These are phyloP conservation scores for Fusarium neocosmosporiellum DNA, from an alignment of 2,329 filamentous ascomycete species.

Conservation along the genomic window DNA sequence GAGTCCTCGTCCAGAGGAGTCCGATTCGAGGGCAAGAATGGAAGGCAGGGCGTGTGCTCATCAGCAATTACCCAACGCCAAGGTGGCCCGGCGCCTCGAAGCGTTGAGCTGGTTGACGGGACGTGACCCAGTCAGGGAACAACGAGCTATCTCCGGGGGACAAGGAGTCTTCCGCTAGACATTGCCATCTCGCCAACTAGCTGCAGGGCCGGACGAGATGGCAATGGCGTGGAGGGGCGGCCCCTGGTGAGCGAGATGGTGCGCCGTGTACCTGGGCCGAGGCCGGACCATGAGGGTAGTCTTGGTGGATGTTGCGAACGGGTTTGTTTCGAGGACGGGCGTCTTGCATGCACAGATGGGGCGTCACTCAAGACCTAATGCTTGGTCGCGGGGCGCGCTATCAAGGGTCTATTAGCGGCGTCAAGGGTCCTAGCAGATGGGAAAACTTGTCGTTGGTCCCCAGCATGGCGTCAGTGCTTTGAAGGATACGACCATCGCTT, in stretches of 20 bases:
- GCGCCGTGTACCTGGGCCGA: conserved; percentile 41
- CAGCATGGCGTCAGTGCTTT: conserved; percentile 5
- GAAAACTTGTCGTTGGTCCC: conserved; percentile 21
- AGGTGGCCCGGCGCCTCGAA: conserved; percentile 34
- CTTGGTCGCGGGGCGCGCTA: conserved; percentile 35
- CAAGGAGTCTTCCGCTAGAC: conserved; percentile 36
- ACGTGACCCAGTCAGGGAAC: conserved; percentile 41
- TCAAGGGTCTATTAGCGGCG: conserved; percentile 32
- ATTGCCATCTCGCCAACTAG: conserved; percentile 38
- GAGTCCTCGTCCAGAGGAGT: conserved; percentile 26
- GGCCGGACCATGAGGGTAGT: conserved; percentile 33
- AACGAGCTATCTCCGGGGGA: conserved; percentile 42
- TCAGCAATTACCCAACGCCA: conserved; percentile 41
- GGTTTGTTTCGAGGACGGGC: conserved; percentile 39
- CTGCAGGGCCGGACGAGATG: conserved; percentile 37
- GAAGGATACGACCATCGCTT: conserved; percentile 3
- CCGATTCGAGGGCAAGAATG: conserved; percentile 22
- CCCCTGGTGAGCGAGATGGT: conserved; percentile 28
- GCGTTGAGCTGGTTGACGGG: conserved; percentile 26
- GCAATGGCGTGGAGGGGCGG: conserved; percentile 25
- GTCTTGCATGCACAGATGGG: conserved; percentile 44
- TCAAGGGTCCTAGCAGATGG: conserved; percentile 26
- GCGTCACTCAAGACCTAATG: conserved; percentile 34
- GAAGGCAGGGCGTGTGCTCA: conserved; percentile 39
- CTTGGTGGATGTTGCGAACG: conserved; percentile 33